A percentile compares a stretch with the other conserved stretches of the same genome.
Evolutionary conservation across 306 rosid species (phyloP).

Genomic region (Ceratonia siliqua): DNA sequence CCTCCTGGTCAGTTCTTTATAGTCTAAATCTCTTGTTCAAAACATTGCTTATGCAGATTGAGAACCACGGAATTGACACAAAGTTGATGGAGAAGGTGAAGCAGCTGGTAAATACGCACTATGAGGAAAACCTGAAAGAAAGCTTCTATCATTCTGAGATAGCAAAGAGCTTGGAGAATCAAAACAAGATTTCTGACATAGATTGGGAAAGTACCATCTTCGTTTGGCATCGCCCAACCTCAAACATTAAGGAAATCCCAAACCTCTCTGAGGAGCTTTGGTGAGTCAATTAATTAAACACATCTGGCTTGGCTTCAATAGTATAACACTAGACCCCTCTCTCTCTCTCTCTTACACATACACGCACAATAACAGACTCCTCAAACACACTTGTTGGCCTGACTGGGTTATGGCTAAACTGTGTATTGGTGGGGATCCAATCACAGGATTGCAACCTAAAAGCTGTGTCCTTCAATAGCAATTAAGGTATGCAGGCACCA

Average conservation of each 20-base stretch:
- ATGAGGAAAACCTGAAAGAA: conserved; percentile 69
- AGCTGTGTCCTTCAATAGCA: too few relatives aligned
- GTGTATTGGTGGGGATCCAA: too few relatives aligned
- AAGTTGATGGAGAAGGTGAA: conserved; percentile 78
- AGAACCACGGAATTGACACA: conserved; percentile 66
- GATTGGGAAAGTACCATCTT: conserved; percentile 90
- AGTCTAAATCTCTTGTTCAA: too few relatives aligned
- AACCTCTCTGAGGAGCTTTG: conserved; percentile 62
- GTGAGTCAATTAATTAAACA: conserved; percentile 48
- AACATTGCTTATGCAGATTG: background rate
- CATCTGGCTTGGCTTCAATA: background rate
- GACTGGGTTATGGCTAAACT: too few relatives aligned
- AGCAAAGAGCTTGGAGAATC: conserved; percentile 53
- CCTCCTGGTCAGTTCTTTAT: too few relatives aligned
- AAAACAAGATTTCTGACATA: conserved; percentile 35
- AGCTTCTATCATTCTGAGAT: conserved; percentile 64
- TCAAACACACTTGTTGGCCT: too few relatives aligned
- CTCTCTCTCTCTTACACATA: background rate
- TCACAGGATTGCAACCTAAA: too few relatives aligned
- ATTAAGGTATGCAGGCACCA: too few relatives aligned
- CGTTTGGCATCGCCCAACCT: conserved; percentile 76
- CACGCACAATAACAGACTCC: background rate
- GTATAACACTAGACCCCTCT: background rate
- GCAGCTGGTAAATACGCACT: conserved; percentile 54
- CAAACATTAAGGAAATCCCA: conserved; percentile 56